Evolutionary conservation across 495 filamentous ascomycete species (phyloP).

Genomic region (Aspergillus heteromorphus): DNA sequence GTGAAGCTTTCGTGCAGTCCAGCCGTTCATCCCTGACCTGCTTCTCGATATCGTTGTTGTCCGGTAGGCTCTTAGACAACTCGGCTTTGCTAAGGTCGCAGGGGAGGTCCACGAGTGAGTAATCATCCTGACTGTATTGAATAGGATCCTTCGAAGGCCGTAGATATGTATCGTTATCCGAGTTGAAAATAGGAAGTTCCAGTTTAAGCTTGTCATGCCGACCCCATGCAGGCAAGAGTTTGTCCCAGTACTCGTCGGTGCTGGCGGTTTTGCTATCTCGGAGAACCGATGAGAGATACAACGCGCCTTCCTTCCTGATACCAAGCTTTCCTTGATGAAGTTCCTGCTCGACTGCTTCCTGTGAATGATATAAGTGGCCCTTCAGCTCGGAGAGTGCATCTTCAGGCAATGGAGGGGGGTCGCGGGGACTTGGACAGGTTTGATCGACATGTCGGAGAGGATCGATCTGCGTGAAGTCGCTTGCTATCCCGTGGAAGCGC

Average conservation of each 20-base stretch:
- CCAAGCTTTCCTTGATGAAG: conserved; percentile 16
- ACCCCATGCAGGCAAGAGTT: conserved; percentile 27
- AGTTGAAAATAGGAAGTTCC: conserved; percentile 47
- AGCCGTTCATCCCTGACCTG: conserved; percentile 19
- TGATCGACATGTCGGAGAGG: conserved; percentile 17
- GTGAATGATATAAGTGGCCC: neutral
- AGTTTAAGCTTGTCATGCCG: conserved; percentile 34
- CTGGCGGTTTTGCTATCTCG: conserved; percentile 1
- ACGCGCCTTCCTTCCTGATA: conserved; percentile 18
- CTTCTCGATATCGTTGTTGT: conserved; percentile 24
- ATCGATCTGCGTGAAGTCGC: conserved; percentile 19
- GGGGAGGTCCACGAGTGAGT: conserved; percentile 27
- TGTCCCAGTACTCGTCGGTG: conserved; percentile 14
- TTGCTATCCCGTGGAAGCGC: conserved; percentile 32
- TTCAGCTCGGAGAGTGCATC: neutral
- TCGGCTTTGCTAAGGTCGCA: neutral
- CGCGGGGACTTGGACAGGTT: neutral
- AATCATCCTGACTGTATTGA: neutral
- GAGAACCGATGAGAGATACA: conserved; percentile 19
- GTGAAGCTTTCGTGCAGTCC: conserved; percentile 14
- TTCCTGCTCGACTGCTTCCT: conserved; percentile 5
- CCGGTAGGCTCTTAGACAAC: conserved; percentile 31
- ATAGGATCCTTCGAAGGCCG: neutral
- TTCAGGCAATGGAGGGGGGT: neutral
- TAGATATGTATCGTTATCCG: conserved; percentile 44